Base-by-base conservation (phyloP, 768 basidiomycete genomes). In the Calocera cornea region DNA sequence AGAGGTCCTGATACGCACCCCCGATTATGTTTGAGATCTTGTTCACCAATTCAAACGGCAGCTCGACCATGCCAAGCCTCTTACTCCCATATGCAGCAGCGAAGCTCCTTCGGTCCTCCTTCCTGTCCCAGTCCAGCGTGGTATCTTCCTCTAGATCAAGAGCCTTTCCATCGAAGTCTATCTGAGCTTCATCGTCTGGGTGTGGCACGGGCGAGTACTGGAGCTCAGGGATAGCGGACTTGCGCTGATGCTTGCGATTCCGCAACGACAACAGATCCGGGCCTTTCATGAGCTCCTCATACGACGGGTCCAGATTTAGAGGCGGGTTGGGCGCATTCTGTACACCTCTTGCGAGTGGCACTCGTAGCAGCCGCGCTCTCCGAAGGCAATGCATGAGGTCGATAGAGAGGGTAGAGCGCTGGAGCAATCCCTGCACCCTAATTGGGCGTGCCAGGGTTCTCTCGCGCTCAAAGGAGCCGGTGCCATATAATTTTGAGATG, bases 51-150 rank as follows among this genome's bases (percentile, higher is more conserved):
- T 93, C 87, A 10, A 81, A 75, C 0, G 94, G 88, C 14, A 97
- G 72, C 14, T 87, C 78, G 8, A 93, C 84, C 49, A 86, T 78
- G 10, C 91, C 90, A 63, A 91, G 81, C 47, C 82, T 78, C 67
- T 85, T 81, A 71, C 88, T 87, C 19, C 93, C 95, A 75, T 90
- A 90, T 27, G 80, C 78, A 22, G 92, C 92, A 24, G 90, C 92
- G 47, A 90, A 88, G 29, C 91, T 92, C 74, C 89, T 89, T 65
- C 84, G 79, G 49, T 78, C 76, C 17, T 75, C 83, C 17, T 70
- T 19, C 1, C 63, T 66, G 34, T 69, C 65, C 38, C 47, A 50
- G 8, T 34, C 34, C 14, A 34, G 24, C 2, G 24, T 50, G 70
- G 70, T 72, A 10, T 77, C 73, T 29, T 75, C 76, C 3, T 67